Base-by-base conservation (phyloP, 2,329 filamentous ascomycete genomes). In the Alternaria rosae region DNA sequence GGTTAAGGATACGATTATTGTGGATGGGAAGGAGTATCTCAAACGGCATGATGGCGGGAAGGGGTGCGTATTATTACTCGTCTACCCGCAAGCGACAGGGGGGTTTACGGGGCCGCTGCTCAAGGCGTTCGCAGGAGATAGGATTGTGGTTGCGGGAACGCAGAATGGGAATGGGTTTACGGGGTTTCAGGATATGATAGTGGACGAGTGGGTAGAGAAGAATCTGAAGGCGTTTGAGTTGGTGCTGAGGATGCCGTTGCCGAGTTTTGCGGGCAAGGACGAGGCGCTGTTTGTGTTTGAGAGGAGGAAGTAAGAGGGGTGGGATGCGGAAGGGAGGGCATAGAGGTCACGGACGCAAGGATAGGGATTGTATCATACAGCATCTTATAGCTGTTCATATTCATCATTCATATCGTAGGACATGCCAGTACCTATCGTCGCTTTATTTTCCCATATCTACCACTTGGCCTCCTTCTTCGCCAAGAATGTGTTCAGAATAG, bases 151-250 rank as follows among this genome's bases (percentile, higher is more conserved):
- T 13, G 90, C 90, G 2, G 91, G 91, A 20, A 92, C 91, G 21
- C 90, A 92, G 79, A 93, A 92, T 74, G 79, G 79, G 20, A 93
- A 92, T 76, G 89, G 91, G 2, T 93, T 91, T 74, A 93, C 91
- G 0, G 89, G 85, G 0, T 92, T 93, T 75, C 84, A 82, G 56
- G 82, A 85, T 67, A 80, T 85, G 76, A 88, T 85, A 23, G 87
- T 92, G 76, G 89, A 89, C 69, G 84, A 89, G 71, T 93, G 88
- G 81, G 88, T 92, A 80, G 84, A 79, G 62, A 80, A 76, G 50
- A 85, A 89, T 72, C 84, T 87, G 71, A 75, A 72, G 25, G 82
- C 81, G 2, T 93, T 88, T 85, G 82, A 84, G 52, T 85, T 86
- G 76, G 82, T 86, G 3, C 83, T 87, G 13, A 88, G 91, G 80